Evolutionary conservation across 129 eudicot genomes (phyloP), one percentile per base, ranked within the genome.

Genomic region (Chrysanthemum lavandulifolium): DNA sequence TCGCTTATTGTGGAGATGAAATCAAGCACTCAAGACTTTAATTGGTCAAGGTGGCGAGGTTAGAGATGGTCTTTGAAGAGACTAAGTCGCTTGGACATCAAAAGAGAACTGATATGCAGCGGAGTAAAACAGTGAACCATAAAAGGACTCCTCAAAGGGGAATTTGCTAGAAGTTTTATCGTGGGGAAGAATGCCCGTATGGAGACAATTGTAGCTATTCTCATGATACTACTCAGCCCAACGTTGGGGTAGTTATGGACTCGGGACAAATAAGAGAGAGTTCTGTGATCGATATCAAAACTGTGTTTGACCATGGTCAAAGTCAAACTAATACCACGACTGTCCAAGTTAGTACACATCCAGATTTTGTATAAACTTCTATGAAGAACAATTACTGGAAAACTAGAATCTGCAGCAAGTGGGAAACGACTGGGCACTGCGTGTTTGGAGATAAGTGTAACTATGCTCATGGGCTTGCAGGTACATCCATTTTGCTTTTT

Each of bases 401-500:
- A 59, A 89, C 92, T 21, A 84, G 73, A 85, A 52, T 89, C 0
- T 93, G 98, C 43, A 82, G 80, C 33, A 93, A 87, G 70, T 93
- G 95, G 95, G 97, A 89, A 78, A 71, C 52, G 8, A 82, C 85
- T 0, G 97, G 97, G n/a, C 83, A 83, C 2, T 93, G 98, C 56
- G 73, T 82, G 13, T 89, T 73, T 70, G 92, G 85, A 1, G 92
- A 85, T 19, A 80, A 74, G 60, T 93, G 98, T 73, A 87, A 86
- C 74, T 90, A 76, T 82, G 99, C 99, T 75, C 99, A 95, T 80
- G 99, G 94, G 33, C 59, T 61, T 53, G 76, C 91, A 83, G 99
- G 99, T 90, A 51, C 73, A 72, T 65, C 12, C 47, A n/a, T 65
- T 63, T 43, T 36, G 51, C 12, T 0, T 25, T 6, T 25, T 12